Base-by-base conservation (phyloP, 1,284 basidiomycete species). In the Pseudozyma sp. region DNA sequence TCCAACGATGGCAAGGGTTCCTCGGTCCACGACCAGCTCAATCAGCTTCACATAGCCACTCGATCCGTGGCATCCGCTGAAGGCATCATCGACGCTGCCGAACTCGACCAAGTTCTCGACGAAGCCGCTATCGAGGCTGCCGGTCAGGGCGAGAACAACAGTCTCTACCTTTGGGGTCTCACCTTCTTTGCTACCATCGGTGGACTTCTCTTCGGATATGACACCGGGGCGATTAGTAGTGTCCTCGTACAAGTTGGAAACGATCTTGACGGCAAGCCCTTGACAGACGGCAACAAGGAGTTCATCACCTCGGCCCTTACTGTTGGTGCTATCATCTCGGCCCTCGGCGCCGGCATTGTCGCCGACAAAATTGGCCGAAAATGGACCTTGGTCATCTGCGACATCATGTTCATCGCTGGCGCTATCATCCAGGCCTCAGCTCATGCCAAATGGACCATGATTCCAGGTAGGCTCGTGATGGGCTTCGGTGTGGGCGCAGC, bases 291-390 rank as follows among this genome's bases (percentile, higher is more conserved):
- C 40, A 45, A 78, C 50, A 78, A 78, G 56, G 76, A 78, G 38
- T 59, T 78, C 56, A 76, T 75, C 63, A 75, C 66, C 48, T 70
- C 73, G 11, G 69, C 73, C 2, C 73, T 78, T 49, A 65, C 66
- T 43, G 65, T 75, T 45, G 76, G 76, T 18, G 76, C 72, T 48
- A 78, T 78, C 70, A 72, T 81, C 16, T 74, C 73, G 9, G 80
- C 84, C 8, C 78, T 86, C 3, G 54, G 70, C n/a, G 79, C 82
- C 10, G 86, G 86, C 4, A 50, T 69, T 11, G 12, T 77, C 4
- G 76, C 80, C 1, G 86, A 86, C 76, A 80, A 76, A 49, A 78
- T 85, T 48, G 86, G 86, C 11, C 78, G 86, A 34, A 87, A 86
- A 61, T 84, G 83, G 71, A 73, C 77, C 35, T 68, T 85, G 14